These are phyloP conservation scores for Microthlaspi erraticum DNA, from an alignment of 345 rosid genomes.

Conservation along the genomic window DNA sequence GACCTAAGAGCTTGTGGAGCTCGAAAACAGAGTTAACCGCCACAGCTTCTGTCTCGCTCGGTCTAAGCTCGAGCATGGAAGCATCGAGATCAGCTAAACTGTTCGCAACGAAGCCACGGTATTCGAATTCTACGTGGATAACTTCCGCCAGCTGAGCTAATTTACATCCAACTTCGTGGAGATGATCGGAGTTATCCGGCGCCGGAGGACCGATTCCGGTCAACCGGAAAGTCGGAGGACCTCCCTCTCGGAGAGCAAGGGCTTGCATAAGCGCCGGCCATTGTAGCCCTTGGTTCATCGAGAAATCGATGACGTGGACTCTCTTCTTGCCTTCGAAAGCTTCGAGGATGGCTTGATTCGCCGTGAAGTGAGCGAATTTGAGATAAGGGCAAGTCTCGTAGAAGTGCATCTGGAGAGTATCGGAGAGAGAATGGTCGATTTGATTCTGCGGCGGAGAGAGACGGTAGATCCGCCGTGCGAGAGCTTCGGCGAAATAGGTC, in stretches of 20 bases:
- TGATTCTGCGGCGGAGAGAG: constrained; percentile 60
- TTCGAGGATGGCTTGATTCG: constrained; percentile 87
- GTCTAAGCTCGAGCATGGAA: constrained; percentile 66
- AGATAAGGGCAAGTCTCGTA: constrained; percentile 92
- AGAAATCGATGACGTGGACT: constrained; percentile 80
- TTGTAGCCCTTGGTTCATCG: constrained; percentile 81
- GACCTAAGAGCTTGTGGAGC: constrained; percentile 66
- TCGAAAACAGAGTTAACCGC: constrained; percentile 89
- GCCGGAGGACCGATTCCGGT: constrained; percentile 87
- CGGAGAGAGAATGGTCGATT: constrained; percentile 57
- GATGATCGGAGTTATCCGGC: constrained; percentile 58
- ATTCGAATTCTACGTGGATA: constrained; percentile 72
- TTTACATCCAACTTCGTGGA: constrained; percentile 84
- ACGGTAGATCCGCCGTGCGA: constrained; percentile 76
- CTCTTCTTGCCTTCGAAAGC: constrained; percentile 70
- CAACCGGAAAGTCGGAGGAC: constrained; percentile 74
- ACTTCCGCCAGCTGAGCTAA: constrained; percentile 79
- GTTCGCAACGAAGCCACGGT: constrained; percentile 75
- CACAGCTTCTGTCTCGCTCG: constrained; percentile 61
- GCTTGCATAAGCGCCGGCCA: constrained; percentile 96
- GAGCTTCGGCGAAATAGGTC: constrained; percentile 79
- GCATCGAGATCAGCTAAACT: constrained; percentile 85
- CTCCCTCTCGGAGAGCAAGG: constrained; percentile 66
- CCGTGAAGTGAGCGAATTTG: constrained; percentile 88
- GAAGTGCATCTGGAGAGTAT: constrained; percentile 79